Percentiles rank a stretch among this genome's conserved stretches.
Evolutionary conservation across 2,329 filamentous ascomycete genomes (phyloP).

Genomic region (Aureobasidium sp.): DNA sequence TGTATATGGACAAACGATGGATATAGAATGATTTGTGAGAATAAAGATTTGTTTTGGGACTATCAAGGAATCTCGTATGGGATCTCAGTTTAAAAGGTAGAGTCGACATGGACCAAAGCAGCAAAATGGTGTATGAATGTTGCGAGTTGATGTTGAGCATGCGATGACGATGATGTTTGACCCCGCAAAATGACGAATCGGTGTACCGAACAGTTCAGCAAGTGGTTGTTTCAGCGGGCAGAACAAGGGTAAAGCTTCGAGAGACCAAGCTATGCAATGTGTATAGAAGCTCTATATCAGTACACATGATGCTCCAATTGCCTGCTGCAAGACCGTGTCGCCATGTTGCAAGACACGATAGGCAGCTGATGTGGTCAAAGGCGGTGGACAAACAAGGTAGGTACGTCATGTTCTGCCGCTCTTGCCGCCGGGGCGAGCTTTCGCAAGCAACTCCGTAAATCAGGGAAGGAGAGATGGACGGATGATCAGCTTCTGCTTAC

Average conservation of each 20-base stretch:
- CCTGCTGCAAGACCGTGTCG: not conserved
- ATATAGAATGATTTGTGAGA: not conserved
- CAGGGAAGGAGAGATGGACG: not conserved
- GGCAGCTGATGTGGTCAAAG: not conserved
- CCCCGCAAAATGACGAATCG: constrained; percentile 6
- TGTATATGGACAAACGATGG: too few species aligned
- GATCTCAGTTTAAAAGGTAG: not conserved
- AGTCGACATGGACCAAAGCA: not conserved
- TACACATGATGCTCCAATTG: not conserved
- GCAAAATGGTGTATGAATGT: not conserved
- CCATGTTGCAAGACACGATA: not conserved
- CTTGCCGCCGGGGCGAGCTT: not conserved
- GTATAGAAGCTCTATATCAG: not conserved
- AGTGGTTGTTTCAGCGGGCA: not conserved
- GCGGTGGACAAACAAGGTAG: not conserved
- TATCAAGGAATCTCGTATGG: not conserved
- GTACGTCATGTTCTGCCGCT: not conserved
- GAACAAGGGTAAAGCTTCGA: not conserved
- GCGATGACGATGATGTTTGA: not conserved
- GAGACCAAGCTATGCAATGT: not conserved
- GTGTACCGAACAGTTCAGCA: not conserved
- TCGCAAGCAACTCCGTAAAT: not conserved
- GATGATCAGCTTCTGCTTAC: not conserved
- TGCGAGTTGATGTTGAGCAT: not conserved
- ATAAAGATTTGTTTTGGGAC: not conserved